Evolutionary conservation across 2,329 filamentous ascomycete species (phyloP), one percentile per base, ranked within the genome.

Genomic region (Pseudopyricularia cyperi): DNA sequence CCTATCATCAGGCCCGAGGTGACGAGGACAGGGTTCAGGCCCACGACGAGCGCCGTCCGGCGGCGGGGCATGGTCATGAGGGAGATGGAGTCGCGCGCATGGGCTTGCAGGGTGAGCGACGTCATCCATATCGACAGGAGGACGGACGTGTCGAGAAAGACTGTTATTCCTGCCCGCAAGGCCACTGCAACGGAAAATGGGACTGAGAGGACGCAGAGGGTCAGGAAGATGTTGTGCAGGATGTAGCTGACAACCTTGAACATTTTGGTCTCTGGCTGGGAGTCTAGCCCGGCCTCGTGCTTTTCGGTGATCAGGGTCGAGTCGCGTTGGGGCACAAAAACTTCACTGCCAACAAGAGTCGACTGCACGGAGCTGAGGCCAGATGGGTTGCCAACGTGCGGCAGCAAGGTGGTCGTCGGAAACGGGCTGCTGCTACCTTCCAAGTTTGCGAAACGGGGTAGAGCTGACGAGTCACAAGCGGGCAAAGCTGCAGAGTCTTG

Each of bases 61-160:
- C 61, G 51, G 7, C 58, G 58, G 1, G 53, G 52, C 1, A 55
- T 50, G 2, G 44, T 14, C 0, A 15, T 35, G 5, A 56, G 56
- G 5, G 52, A 7, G 0, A 15, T 39, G 0, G 56, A 55, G 1
- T 22, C 34, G 1, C 32, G 32, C 9, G 24, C 15, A n/a, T 7
- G 39, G 11, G 57, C 47, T 12, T 76, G 74, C 3, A 68, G 51
- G 1, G 61, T 59, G 3, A 71, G 64, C 5, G 67, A 66, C 15
- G 63, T 59, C 11, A 71, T 66, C 77, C 78, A 81, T 42, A 73
- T 56, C 37, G 73, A 70, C 58, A 74, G 70, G 4, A 79, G 61
- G 12, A 71, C 63, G 24, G 68, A 69, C 0, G 70, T 70, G 35
- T 79, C 70, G 4, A 79, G 64, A 2, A 68, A 58, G 0, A 68